Base-by-base conservation (phyloP, 192 early-diverging fungal species). In the Gaertneriomyces semiglobifer region DNA sequence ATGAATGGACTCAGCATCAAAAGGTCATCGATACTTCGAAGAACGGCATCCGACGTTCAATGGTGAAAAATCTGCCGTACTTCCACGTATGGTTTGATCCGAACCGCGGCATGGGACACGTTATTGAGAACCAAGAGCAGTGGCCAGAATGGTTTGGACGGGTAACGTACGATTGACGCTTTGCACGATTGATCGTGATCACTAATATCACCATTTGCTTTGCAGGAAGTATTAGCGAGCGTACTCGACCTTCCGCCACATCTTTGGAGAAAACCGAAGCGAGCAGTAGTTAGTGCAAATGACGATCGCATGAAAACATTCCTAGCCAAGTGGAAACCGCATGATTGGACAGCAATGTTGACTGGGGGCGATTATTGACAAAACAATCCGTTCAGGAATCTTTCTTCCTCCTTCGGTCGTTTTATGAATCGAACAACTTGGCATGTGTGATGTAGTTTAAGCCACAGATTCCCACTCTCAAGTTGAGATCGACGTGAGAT, bases 51-150 rank as follows among this genome's bases (percentile, higher is more conserved):
- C 77, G 82, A 5, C 16, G 70, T 16, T 76, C 75, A 1, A 51
- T 82, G 61, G 78, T 82, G 9, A 76, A 76, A 48, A 85, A 96
- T 44, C 50, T 98, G 75, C 93, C 96, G 2, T 99, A 93, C 71
- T 95, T 99, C 70, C 96, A 99, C 60, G 92, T 98, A 2, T 99
- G 96, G 96, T 92, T 93, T 67, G 88, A 91, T 53, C 87, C 90
- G 7, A 84, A 92, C 65, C 84, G 87, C 41, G 93, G 96, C 2
- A 84, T 88, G 63, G 96, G 95, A 6, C 96, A 99, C 74, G 91
- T 99, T 16, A 99, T 99, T 80, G 96, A 99, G 65, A 86, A 93
- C 50, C 69, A 81, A 1, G 80, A 87, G n/a, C 60, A 74, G 38
- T 98, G 93, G 74, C 85, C 84, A 44, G 82, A 81, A 14, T 95